phyloP scores from a whole-genome alignment of 1,284 basidiomycete genomes.

The Tausonia pullulans region DNA sequence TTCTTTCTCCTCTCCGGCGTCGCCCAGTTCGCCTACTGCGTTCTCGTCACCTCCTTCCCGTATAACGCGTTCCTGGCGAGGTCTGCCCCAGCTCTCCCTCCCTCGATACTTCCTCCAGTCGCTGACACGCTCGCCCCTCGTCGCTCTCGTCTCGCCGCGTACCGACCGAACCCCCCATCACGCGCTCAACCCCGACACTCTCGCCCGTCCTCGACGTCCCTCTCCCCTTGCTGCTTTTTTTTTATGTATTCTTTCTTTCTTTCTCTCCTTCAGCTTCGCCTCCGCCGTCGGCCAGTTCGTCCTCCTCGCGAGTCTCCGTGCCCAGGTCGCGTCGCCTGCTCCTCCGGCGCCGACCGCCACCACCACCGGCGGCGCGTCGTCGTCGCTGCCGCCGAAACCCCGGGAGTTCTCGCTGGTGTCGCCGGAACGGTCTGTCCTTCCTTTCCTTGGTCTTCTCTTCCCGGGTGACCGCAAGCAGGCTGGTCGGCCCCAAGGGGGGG shows the following conservation, averaged over 20 bases:
- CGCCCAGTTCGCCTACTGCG: conserved; percentile 81
- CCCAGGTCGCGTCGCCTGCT: conserved; percentile 55
- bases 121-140: background rate
- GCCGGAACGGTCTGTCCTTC: conserved; percentile 64
- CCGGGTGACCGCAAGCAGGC: too few relatives aligned
- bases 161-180: too few relatives aligned
- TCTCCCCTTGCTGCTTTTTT: background rate
- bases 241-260: background rate
- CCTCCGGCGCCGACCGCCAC: background rate
- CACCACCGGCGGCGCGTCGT: conserved; percentile 13
- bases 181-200: too few relatives aligned
- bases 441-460: conserved; percentile 15
- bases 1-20: conserved; percentile 89
- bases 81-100: conserved; percentile 36
- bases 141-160: background rate
- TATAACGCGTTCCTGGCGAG: conserved; percentile 96
- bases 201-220: too few relatives aligned
- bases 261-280: conserved; percentile 54
- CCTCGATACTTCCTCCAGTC: too few relatives aligned
- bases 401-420: conserved; percentile 76
- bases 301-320: conserved; percentile 76
- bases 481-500: too few relatives aligned
- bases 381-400: conserved; percentile 23
- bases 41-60: conserved; percentile 83
- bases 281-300: conserved; percentile 96